Percentiles rank a stretch among this genome's conserved stretches.
phyloP scores from a whole-genome alignment of 495 filamentous ascomycete species.

The Talaromyces thailandensis region DNA sequence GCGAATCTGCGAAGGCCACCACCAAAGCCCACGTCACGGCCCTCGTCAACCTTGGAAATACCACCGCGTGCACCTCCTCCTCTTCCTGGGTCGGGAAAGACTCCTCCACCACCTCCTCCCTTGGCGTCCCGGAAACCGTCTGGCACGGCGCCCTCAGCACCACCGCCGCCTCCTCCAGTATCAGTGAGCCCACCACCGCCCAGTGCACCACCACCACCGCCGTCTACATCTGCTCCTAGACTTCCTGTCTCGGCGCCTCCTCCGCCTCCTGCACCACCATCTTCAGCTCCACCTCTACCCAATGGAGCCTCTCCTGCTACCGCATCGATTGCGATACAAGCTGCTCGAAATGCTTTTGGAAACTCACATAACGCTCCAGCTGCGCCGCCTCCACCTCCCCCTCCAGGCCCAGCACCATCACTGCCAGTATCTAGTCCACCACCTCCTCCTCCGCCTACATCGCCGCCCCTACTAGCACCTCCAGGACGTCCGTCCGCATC shows the following conservation, averaged over 20 bases:
- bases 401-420: slow-evolving; percentile 35
- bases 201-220: slow-evolving; percentile 42
- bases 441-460: slow-evolving; percentile 31
- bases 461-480: slow-evolving; percentile 28
- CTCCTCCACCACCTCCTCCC: slow-evolving; percentile 33
- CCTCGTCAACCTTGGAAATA: slow-evolving; percentile 34
- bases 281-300: slow-evolving; percentile 32
- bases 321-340: slow-evolving; percentile 37
- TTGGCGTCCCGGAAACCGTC: slow-evolving; percentile 23
- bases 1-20: slow-evolving; percentile 53
- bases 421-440: slow-evolving; percentile 39
- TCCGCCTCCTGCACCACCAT: slow-evolving; percentile 28
- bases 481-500: slow-evolving; percentile 44
- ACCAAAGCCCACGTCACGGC: slow-evolving; percentile 41
- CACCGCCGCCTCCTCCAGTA: slow-evolving; percentile 29
- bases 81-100: slow-evolving; percentile 44
- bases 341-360: slow-evolving; percentile 38
- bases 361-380: slow-evolving; percentile 43
- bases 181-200: slow-evolving; percentile 28
- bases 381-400: slow-evolving; percentile 45
- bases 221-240: slow-evolving; percentile 29
- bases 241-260: slow-evolving; percentile 31
- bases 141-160: slow-evolving; percentile 21
- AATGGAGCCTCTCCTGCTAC: slow-evolving; percentile 16
- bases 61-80: slow-evolving; percentile 61